Evolutionary conservation across 2,329 filamentous ascomycete genomes (phyloP).

Genomic region (Botrytis fabae): DNA sequence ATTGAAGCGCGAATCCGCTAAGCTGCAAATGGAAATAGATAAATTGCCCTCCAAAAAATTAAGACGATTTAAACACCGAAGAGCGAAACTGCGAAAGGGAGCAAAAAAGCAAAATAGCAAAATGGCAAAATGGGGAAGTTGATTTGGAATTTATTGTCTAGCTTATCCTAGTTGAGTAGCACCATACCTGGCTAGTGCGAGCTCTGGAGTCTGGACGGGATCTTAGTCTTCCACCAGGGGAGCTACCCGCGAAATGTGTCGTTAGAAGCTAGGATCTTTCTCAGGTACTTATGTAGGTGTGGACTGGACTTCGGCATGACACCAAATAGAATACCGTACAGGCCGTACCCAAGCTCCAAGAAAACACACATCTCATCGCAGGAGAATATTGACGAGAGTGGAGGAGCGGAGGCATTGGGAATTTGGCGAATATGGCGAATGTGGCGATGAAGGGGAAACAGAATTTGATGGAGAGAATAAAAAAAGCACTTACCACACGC

Average conservation of each 20-base stretch:
- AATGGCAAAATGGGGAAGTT: constrained; percentile 11
- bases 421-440: neutral
- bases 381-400: neutral
- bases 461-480: neutral
- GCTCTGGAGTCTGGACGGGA: neutral
- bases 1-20: neutral
- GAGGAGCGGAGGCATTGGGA: neutral
- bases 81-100: neutral
- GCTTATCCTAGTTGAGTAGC: neutral
- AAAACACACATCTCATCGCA: neutral
- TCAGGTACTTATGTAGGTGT: neutral
- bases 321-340: neutral
- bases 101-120: constrained; percentile 3
- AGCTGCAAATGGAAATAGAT: neutral
- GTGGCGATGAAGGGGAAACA: neutral
- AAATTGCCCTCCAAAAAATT: neutral
- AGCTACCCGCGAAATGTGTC: constrained; percentile 9
- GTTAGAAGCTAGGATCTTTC: constrained; percentile 5
- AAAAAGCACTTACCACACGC: constrained; percentile 21
- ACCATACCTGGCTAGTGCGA: neutral
- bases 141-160: neutral
- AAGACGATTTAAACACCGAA: neutral
- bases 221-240: neutral
- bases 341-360: neutral
- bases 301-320: neutral